Percentiles rank a stretch among this genome's conserved stretches.
These are phyloP conservation scores for Carallia brachiata DNA, from an alignment of 345 rosid genomes.

Conservation along the genomic window DNA sequence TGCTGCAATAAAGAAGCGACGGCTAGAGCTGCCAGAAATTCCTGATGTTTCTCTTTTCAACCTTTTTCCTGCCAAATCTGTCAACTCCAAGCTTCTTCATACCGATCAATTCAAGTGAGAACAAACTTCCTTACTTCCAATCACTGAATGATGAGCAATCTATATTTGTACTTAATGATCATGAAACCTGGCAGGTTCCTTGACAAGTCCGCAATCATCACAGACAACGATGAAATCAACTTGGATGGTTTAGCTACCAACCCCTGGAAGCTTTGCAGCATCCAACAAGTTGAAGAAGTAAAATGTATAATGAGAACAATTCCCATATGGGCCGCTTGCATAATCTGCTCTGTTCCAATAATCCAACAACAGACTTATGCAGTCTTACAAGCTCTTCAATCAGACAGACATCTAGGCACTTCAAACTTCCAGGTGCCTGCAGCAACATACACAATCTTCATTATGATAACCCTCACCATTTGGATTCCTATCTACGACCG, in stretches of 20 bases:
- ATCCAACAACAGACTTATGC: constrained; percentile 58
- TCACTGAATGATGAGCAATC: too few relatives aligned
- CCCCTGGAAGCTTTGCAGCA: constrained; percentile 67
- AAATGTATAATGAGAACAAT: constrained; percentile 54
- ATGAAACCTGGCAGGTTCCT: constrained; percentile 34
- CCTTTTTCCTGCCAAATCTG: constrained; percentile 20
- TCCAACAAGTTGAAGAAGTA: constrained; percentile 59
- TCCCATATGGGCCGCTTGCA: constrained; percentile 57
- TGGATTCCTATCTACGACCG: constrained; percentile 59
- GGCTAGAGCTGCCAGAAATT: constrained; percentile 15
- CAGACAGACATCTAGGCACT: constrained; percentile 39
- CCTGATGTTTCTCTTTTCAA: constrained; percentile 20
- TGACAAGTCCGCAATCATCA: constrained; percentile 60
- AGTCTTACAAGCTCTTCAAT: constrained; percentile 58
- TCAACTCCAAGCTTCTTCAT: constrained; percentile 27
- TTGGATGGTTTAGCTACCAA: constrained; percentile 44
- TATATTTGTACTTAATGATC: neutral
- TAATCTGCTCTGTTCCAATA: constrained; percentile 37
- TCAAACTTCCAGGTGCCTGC: constrained; percentile 49
- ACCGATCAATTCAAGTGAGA: constrained; percentile 33
- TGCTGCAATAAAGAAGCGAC: constrained; percentile 28
- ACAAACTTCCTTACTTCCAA: neutral
- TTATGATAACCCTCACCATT: constrained; percentile 45
- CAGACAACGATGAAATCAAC: constrained; percentile 38
- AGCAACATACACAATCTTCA: constrained; percentile 44